phyloP scores from a whole-genome alignment of 1,284 basidiomycete genomes.

The Cystobasidium sp. region DNA sequence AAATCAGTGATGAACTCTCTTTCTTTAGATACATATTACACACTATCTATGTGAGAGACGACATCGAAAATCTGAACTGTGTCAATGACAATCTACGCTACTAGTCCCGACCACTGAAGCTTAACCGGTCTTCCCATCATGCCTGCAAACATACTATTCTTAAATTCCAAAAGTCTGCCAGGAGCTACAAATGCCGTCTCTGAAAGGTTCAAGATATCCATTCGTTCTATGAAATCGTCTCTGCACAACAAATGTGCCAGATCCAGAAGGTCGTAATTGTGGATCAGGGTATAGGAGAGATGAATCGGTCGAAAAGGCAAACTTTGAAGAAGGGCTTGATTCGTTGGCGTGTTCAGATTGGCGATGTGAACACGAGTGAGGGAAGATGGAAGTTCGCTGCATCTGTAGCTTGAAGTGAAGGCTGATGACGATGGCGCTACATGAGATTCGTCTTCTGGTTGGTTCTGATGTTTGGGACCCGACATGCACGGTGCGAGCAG shows the following conservation, averaged over 20 bases:
- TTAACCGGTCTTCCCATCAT: constrained; percentile 9
- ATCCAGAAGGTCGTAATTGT: constrained; percentile 41
- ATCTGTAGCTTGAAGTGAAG: constrained; percentile 1
- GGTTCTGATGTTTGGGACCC: background rate
- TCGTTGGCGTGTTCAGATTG: constrained; percentile 33
- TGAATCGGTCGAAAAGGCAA: constrained; percentile 31
- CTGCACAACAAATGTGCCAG: constrained; percentile 30
- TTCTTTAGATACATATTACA: too few relatives aligned
- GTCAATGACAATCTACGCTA: background rate
- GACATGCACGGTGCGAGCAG: constrained; percentile 28
- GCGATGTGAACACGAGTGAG: constrained; percentile 35
- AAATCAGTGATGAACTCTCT: too few relatives aligned
- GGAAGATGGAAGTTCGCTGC: background rate
- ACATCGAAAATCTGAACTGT: background rate
- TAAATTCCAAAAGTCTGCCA: constrained; percentile 30
- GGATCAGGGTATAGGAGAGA: constrained; percentile 38
- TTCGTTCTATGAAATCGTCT: constrained; percentile 22
- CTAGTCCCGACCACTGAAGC: constrained; percentile 8
- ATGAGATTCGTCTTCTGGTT: background rate
- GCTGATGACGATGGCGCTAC: background rate
- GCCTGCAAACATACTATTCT: constrained; percentile 12
- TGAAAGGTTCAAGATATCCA: background rate
- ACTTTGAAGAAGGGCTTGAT: constrained; percentile 21
- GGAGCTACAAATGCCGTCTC: constrained; percentile 29
- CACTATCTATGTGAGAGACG: background rate